Conservation (phyloP, 495 filamentous ascomycete species). For the Immersiella caudata region DNA sequence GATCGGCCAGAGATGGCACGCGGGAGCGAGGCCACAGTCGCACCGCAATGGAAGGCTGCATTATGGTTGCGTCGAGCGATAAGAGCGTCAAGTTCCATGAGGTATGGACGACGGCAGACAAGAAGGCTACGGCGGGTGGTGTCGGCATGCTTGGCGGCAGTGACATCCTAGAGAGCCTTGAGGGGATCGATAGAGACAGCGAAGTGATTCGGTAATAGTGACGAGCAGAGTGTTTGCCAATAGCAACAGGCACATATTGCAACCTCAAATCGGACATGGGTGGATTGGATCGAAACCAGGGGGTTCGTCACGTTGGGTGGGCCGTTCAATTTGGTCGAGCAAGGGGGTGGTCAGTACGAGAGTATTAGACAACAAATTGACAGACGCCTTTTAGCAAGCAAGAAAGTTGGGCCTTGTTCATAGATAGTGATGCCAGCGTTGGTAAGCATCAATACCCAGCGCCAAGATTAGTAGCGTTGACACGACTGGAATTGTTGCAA, state of each 20-base stretch:
- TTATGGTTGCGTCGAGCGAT: constrained; percentile 92
- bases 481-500: not conserved
- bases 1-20: constrained; percentile 14
- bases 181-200: constrained; percentile 81
- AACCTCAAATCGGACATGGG: not conserved
- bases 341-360: not conserved
- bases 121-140: constrained; percentile 57
- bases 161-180: constrained; percentile 81
- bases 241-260: not conserved
- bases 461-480: not conserved
- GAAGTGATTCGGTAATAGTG: constrained; percentile 56
- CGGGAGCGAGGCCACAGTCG: constrained; percentile 43
- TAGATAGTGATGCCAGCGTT: not conserved
- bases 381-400: constrained; percentile 3
- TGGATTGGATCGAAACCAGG: too few species aligned
- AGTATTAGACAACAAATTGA: constrained; percentile 12
- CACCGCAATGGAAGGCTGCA: constrained; percentile 81
- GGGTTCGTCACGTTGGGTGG: not conserved
- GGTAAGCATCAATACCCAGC: not conserved
- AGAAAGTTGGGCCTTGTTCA: not conserved
- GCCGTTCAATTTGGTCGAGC: not conserved
- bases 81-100: constrained; percentile 96
- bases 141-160: constrained; percentile 80
- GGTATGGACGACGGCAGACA: constrained; percentile 77
- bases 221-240: not conserved